Percentiles rank a stretch among this genome's conserved stretches.
Evolutionary conservation across 208 protist genomes (phyloP).

Genomic region (Histomonas meleagridis): DNA sequence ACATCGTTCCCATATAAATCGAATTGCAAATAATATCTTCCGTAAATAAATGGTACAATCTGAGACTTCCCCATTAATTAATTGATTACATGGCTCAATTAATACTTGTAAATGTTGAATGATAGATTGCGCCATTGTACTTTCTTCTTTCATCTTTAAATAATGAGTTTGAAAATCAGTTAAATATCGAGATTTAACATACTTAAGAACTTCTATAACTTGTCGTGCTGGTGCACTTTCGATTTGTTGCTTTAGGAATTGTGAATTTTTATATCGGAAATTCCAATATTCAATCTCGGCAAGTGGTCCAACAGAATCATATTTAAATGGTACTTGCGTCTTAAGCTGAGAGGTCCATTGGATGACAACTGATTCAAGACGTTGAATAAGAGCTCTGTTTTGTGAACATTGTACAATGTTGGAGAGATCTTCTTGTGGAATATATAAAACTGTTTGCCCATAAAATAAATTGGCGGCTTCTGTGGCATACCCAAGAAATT

Average conservation of each 20-base stretch:
- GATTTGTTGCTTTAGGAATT: slow-evolving; percentile 20
- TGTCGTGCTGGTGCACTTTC: not conserved
- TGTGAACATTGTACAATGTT: slow-evolving; percentile 53
- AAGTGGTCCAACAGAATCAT: not conserved
- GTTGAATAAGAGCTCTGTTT: slow-evolving; percentile 80
- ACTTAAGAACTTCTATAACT: not conserved
- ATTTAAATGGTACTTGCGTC: slow-evolving; percentile 21
- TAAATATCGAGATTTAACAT: not conserved
- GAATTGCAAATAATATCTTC: slow-evolving; percentile 19
- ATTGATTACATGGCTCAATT: slow-evolving; percentile 31
- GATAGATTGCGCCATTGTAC: not conserved
- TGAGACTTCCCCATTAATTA: slow-evolving; percentile 22
- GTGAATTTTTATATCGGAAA: not conserved
- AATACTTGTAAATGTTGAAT: not conserved
- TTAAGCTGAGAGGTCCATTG: slow-evolving; percentile 96
- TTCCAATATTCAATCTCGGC: slow-evolving; percentile 35
- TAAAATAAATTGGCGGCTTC: slow-evolving; percentile 12
- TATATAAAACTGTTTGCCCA: slow-evolving; percentile 78
- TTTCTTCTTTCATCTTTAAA: slow-evolving; percentile 9
- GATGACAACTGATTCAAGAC: slow-evolving; percentile 83
- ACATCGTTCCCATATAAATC: slow-evolving; percentile 21
- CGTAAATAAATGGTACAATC: not conserved
- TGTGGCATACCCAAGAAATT: not conserved
- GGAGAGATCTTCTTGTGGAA: slow-evolving; percentile 71
- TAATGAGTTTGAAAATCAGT: slow-evolving; percentile 11